Percentiles rank a stretch among this genome's conserved stretches.
Evolutionary conservation across 2,329 filamentous ascomycete species (phyloP).

Genomic region (Epicoccum nigrum): DNA sequence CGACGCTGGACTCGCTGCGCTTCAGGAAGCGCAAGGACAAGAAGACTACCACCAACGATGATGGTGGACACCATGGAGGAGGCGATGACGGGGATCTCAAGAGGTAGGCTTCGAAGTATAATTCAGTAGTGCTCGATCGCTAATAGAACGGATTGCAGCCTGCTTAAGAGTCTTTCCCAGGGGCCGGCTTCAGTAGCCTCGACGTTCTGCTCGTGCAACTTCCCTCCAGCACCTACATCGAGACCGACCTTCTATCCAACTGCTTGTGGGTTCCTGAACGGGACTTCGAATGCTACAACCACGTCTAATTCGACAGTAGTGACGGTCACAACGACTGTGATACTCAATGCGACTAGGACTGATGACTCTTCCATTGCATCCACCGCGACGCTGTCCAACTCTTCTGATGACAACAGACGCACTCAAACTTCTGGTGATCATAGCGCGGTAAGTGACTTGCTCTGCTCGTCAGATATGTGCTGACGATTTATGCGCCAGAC

Average conservation of each 20-base stretch:
- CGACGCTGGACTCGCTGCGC: neutral
- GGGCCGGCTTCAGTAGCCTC: neutral
- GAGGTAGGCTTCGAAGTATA: neutral
- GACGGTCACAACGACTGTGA: neutral
- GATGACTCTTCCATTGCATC: neutral
- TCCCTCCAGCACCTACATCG: neutral
- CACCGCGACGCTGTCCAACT: neutral
- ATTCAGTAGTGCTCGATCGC: neutral
- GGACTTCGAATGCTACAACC: neutral
- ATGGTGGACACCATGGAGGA: neutral
- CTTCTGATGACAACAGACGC: neutral
- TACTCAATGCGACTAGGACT: neutral
- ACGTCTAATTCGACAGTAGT: neutral
- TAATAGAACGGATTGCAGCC: neutral
- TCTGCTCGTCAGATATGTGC: too few relatives aligned
- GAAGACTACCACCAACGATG: neutral
- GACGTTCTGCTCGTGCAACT: neutral
- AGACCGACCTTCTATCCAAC: neutral
- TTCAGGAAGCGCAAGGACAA: neutral
- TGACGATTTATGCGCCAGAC: too few relatives aligned
- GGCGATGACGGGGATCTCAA: neutral
- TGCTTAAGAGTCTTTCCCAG: neutral
- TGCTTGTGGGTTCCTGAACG: neutral
- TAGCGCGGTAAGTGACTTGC: neutral
- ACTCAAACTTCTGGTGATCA: neutral